Evolutionary conservation across 2,329 filamentous ascomycete genomes (phyloP).

Genomic region (Ophioceras dolichostomum): DNA sequence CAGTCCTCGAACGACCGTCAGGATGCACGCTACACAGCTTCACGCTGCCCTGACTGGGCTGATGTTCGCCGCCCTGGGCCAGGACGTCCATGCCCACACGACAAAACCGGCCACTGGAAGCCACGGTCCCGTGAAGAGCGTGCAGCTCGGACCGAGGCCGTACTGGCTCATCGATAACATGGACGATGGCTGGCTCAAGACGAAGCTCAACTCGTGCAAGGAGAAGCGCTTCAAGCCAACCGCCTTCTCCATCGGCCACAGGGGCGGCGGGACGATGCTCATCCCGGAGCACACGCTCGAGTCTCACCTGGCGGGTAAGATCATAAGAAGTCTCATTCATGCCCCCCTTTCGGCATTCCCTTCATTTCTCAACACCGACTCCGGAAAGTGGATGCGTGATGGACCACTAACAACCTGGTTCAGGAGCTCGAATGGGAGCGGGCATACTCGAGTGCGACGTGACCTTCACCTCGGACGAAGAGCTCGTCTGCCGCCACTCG

Average conservation of each 20-base stretch:
- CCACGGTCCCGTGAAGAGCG: slow-evolving; percentile 23
- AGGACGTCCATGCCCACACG: slow-evolving; percentile 1
- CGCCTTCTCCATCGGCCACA: slow-evolving; percentile 48
- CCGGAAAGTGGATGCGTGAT: no score
- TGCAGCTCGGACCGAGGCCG: slow-evolving; percentile 51
- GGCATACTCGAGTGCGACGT: slow-evolving; percentile 58
- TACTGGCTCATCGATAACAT: slow-evolving; percentile 53
- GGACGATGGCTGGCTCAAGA: slow-evolving; percentile 46
- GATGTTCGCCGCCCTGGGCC: neutral
- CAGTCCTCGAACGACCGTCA: no score
- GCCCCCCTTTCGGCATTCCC: no score
- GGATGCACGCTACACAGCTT: neutral
- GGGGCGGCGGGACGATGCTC: slow-evolving; percentile 47
- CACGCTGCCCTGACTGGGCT: neutral
- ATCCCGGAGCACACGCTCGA: slow-evolving; percentile 53
- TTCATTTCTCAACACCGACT: no score
- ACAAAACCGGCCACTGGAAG: neutral
- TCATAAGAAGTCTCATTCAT: no score
- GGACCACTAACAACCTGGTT: slow-evolving; percentile 20
- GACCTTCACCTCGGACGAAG: slow-evolving; percentile 49
- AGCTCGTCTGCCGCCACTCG: slow-evolving; percentile 57
- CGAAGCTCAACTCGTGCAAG: slow-evolving; percentile 44
- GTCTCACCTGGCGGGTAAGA: slow-evolving; percentile 42
- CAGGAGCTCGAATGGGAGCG: slow-evolving; percentile 42
- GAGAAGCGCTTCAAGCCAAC: slow-evolving; percentile 38